Evolutionary conservation across 1,139 yeast genomes (phyloP), one percentile per base, ranked within the genome.

Genomic region (Kurtzmaniella natalensis): DNA sequence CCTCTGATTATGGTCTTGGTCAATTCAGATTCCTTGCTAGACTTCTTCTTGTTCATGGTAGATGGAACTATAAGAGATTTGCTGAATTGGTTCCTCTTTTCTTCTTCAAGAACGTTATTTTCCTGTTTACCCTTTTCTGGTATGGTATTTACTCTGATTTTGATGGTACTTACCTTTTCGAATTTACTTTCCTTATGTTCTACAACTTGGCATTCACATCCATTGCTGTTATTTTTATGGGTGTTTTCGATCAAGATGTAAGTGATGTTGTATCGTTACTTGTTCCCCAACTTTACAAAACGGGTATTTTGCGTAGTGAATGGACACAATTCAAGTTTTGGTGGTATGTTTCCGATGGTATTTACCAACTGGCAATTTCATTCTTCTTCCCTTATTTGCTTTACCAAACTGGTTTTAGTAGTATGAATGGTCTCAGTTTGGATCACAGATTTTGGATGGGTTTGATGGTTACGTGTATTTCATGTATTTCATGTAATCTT

Each of bases 51-150:
- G 81, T 76, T 26, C 83, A 77, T 48, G 83, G 83, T 9, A 61
- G 81, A 45, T 77, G 83, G 83, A 75, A 80, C 2, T 77, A 75
- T 48, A 76, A 74, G 44, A 57, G 83, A 48, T 62, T 77, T 37
- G 74, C 81, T 1, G 81, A 76, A 51, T 76, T 77, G 82, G 70
- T 77, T 30, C 81, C 82, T 4, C 74, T 79, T 53, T 77, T 77
- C 55, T 77, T 77, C 48, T 77, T 75, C 53, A 77, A 77, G 51
- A 77, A 77, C 50, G 77, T 76, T 31, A 75, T 74, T 15, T 77
- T 75, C 52, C 75, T 80, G 3, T 59, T 76, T 49, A 75, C 82
- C 1, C 65, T 75, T 55, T 76, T 77, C 57, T 77, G 81, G 81
- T 77, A 53, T 44, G 81, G 81, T 33, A 69, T 77, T 39, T 77